These are phyloP conservation scores for Echinosphaeria canescens DNA, from an alignment of 2,329 filamentous ascomycete genomes.

Conservation along the genomic window DNA sequence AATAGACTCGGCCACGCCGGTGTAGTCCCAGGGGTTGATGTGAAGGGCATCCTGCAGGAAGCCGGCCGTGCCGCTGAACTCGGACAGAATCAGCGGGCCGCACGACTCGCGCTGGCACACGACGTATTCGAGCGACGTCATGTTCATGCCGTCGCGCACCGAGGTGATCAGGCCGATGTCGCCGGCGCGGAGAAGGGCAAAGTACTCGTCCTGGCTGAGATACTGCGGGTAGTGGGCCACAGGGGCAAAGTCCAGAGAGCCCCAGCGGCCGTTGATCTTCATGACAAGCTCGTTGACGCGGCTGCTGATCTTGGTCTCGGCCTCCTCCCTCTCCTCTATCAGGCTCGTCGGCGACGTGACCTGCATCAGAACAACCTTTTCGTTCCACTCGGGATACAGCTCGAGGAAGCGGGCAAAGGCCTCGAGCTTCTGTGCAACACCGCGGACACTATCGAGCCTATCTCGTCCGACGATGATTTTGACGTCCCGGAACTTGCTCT, in stretches of 20 bases:
- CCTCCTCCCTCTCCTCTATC: constrained; percentile 56
- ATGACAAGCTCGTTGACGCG: constrained; percentile 82
- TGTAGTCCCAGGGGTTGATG: constrained; percentile 91
- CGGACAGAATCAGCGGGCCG: constrained; percentile 79
- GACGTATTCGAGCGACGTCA: constrained; percentile 85
- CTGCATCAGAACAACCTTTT: constrained; percentile 83
- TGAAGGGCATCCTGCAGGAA: constrained; percentile 73
- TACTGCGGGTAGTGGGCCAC: constrained; percentile 94
- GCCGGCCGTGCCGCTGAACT: constrained; percentile 87
- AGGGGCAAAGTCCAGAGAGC: constrained; percentile 71
- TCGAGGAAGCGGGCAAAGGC: constrained; percentile 87
- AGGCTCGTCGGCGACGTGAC: constrained; percentile 76
- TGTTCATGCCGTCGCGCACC: constrained; percentile 95
- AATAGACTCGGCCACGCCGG: constrained; percentile 66
- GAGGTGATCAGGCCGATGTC: constrained; percentile 91
- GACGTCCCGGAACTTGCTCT: constrained; percentile 64
- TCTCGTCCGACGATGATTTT: constrained; percentile 92
- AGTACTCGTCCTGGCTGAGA: constrained; percentile 75
- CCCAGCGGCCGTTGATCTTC: constrained; percentile 78
- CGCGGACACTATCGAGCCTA: constrained; percentile 78
- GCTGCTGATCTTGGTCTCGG: constrained; percentile 62
- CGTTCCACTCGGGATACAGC: constrained; percentile 76
- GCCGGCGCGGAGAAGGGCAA: constrained; percentile 73
- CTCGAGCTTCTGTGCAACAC: constrained; percentile 88
- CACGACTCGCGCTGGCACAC: constrained; percentile 75